Evolutionary conservation across 176 grass and related monocot species (phyloP).

Genomic region (sorghum (Sorghum bicolor)): Sorghum_bicolor_NCBIv3 NC_012878.2:52185001-52185500

Average conservation of each 20-base stretch:
- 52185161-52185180: neutral
- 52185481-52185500: neutral
- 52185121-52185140: neutral
- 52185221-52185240: neutral
- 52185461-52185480: neutral
- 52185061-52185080: too few relatives aligned
- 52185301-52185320: neutral
- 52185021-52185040: too few relatives aligned
- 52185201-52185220: neutral
- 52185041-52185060: too few relatives aligned
- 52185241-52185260: neutral
- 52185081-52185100: too few relatives aligned
- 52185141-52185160: neutral
- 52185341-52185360: neutral
- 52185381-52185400: neutral
- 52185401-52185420: neutral
- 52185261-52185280: neutral
- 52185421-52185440: neutral
- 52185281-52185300: neutral
- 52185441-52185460: neutral
- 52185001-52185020: too few relatives aligned
- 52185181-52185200: too few relatives aligned
- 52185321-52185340: constrained; percentile 8
- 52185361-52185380: neutral
- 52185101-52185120: neutral